Evolutionary conservation across 2,329 filamentous ascomycete genomes (phyloP), one percentile per base, ranked within the genome.

Genomic region (Periconia digitata): DNA sequence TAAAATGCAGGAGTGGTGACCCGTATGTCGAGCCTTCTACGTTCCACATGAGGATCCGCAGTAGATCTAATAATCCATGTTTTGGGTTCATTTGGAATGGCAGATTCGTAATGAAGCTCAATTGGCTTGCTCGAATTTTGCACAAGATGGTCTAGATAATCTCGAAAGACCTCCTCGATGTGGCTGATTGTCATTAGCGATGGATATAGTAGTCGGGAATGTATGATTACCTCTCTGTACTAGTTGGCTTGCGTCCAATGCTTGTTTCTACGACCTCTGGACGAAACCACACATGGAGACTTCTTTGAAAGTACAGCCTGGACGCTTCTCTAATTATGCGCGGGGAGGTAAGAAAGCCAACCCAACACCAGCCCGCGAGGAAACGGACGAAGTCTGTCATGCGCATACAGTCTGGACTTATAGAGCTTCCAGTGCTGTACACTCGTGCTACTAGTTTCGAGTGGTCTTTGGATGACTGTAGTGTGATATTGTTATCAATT

Each of bases 1-100:
- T 90, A 90, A 61, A 90, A 90, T 0, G 72, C 74, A 1, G 86
- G 85, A 0, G 83, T 85, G 17, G 86, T 66, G 4, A 89, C 72
- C 44, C 78, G 79, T 40, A 89, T 71, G 37, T 81, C 79, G 6
- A 87, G 43, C 0, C 76, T 66, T 18, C 4, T 3, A 12, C 12
- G 27, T 12, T 32, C 27, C n/a, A 32, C 8, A 10, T 15, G 12
- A 13, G 12, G 27, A 32, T 15, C 27, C n/a, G 27, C 4, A 32
- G 27, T 32, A 4, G 27, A 3, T 32, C 12, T 15, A 32, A 15
- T 44, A 2, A 67, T 54, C 1, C 35, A 46, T n/a, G 58, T 50
- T n/a, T 53, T 52, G 10, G 55, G 55, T 3, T 37, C 43, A 13
- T 51, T 49, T 2, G 66, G 65, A 4, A 83, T 82, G 20, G 78